These are phyloP conservation scores for Zygosaccharomyces pseudorouxii DNA, from an alignment of 805 yeast species.

Conservation along the genomic window DNA sequence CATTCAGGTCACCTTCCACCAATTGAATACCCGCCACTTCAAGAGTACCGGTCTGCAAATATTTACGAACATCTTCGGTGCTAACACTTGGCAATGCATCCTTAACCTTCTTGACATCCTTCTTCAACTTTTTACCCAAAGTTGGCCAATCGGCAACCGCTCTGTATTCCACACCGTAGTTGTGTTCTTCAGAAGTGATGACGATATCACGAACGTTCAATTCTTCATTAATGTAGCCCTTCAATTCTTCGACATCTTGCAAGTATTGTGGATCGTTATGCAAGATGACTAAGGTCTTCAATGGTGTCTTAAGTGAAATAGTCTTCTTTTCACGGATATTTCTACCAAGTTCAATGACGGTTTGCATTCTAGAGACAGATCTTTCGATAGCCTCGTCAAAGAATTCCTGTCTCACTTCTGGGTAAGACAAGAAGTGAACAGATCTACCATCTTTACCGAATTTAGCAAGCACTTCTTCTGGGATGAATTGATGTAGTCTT, in stretches of 20 bases:
- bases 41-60: slow-evolving; percentile 65
- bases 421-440: slow-evolving; percentile 92
- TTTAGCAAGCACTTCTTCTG: slow-evolving; percentile 50
- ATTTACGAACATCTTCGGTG: slow-evolving; percentile 76
- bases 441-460: slow-evolving; percentile 64
- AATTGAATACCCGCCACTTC: slow-evolving; percentile 87
- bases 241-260: slow-evolving; percentile 70
- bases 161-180: slow-evolving; percentile 85
- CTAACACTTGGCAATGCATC: slow-evolving; percentile 82
- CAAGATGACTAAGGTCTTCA: slow-evolving; percentile 78
- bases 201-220: slow-evolving; percentile 84
- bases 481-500: slow-evolving; percentile 58
- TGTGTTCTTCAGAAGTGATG: slow-evolving; percentile 84
- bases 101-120: slow-evolving; percentile 89
- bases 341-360: slow-evolving; percentile 94
- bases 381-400: slow-evolving; percentile 79
- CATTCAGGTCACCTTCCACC: slow-evolving; percentile 82
- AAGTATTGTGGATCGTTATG: slow-evolving; percentile 74
- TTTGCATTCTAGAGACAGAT: slow-evolving; percentile 93
- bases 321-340: slow-evolving; percentile 93
- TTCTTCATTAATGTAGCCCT: slow-evolving; percentile 81
- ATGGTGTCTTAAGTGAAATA: slow-evolving; percentile 91
- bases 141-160: slow-evolving; percentile 99
- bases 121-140: slow-evolving; percentile 93
- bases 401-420: slow-evolving; percentile 72